These are phyloP conservation scores for Meyerozyma athensensis DNA, from an alignment of 1,139 yeast genomes.

Conservation along the genomic window DNA sequence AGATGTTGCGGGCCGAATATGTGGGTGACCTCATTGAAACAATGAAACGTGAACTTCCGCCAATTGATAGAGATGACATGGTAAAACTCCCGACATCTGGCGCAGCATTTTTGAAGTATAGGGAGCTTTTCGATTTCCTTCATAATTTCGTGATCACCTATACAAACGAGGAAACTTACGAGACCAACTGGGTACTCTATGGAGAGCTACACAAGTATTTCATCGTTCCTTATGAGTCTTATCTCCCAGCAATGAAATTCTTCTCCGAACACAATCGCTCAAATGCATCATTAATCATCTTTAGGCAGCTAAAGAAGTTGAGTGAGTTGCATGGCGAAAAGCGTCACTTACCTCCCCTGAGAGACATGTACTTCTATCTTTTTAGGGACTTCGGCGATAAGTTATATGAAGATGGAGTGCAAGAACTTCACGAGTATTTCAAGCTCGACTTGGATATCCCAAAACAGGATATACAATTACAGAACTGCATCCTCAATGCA, in stretches of 20 bases:
- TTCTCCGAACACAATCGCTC: conserved; percentile 57
- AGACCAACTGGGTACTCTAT: conserved; percentile 62
- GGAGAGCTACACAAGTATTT: conserved; percentile 57
- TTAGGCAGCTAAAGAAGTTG: conserved; percentile 56
- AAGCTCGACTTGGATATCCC: conserved; percentile 59
- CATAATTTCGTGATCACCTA: conserved; percentile 43
- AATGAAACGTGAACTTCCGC: conserved; percentile 56
- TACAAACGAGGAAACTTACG: conserved; percentile 36
- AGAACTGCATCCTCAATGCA: conserved; percentile 64
- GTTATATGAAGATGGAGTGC: conserved; percentile 63
- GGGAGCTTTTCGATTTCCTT: conserved; percentile 33
- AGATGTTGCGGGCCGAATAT: conserved; percentile 44
- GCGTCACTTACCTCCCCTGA: conserved; percentile 52
- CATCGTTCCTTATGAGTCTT: conserved; percentile 54
- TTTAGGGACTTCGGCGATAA: conserved; percentile 59
- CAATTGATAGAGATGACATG: conserved; percentile 33
- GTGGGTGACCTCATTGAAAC: conserved; percentile 58
- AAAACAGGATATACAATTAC: conserved; percentile 53
- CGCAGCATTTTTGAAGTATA: conserved; percentile 25
- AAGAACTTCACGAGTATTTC: conserved; percentile 59
- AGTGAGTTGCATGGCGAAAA: conserved; percentile 50
- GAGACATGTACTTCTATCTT: conserved; percentile 58
- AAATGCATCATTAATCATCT: conserved; percentile 60
- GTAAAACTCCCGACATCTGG: conserved; percentile 24
- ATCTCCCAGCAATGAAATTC: conserved; percentile 55